Conservation (phyloP, 176 grass and related monocot genomes). For the Oryza rufipogon region DNA sequence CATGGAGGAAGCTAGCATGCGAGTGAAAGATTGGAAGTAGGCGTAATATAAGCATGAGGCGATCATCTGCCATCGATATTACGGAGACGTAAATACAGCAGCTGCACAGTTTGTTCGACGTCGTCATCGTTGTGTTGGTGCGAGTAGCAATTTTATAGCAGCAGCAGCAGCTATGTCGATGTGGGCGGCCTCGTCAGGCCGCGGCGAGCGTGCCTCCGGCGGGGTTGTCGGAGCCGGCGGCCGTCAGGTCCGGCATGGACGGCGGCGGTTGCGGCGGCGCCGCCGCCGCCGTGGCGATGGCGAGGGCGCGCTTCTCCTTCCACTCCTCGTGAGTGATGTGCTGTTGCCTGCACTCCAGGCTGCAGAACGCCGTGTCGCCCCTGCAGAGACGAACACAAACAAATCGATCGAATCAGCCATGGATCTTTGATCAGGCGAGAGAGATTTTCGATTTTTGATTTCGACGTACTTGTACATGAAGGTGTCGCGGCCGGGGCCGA, state of each 20-base stretch:
- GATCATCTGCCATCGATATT: not conserved
- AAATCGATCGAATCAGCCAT: not conserved
- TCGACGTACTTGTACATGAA: slow-evolving; percentile 73
- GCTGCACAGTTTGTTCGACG: not conserved
- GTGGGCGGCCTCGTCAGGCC: not conserved
- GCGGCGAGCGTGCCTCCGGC: slow-evolving; percentile 32
- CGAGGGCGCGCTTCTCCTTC: slow-evolving; percentile 51
- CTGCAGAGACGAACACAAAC: slow-evolving; percentile 6
- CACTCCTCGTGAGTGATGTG: slow-evolving; percentile 63
- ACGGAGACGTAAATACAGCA: not conserved
- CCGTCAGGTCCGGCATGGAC: not conserved
- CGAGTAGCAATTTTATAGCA: not conserved
- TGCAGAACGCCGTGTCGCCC: slow-evolving; percentile 76
- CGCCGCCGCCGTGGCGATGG: not conserved
- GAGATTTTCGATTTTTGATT: not conserved
- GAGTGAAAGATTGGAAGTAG: not conserved
- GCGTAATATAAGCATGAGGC: not conserved
- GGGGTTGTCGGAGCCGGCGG: slow-evolving; percentile 29
- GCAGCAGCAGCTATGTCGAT: not conserved
- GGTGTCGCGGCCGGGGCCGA: slow-evolving; percentile 78
- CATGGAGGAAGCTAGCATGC: not conserved
- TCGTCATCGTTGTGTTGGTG: not conserved
- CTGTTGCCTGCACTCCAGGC: slow-evolving; percentile 76
- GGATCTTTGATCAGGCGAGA: not conserved
- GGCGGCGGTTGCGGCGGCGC: not conserved